These are phyloP conservation scores for Trypanosoma platydactyli DNA, from an alignment of 208 protist species.

Conservation along the genomic window DNA sequence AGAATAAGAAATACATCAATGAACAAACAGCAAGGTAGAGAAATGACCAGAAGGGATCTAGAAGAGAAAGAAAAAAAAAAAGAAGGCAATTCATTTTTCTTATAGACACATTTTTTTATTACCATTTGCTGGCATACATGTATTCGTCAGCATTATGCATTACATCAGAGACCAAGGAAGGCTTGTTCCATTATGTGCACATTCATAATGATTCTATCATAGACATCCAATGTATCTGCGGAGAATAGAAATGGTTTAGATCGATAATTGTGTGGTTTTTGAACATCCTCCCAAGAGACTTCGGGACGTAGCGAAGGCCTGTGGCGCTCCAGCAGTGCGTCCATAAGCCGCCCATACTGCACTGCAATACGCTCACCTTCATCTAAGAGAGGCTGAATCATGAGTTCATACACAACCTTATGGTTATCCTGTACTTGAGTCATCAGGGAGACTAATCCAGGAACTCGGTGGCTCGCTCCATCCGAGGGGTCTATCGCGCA, in stretches of 20 bases:
- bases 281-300: slow-evolving; percentile 9
- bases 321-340: slow-evolving; percentile 15
- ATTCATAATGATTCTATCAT: slow-evolving; percentile 10
- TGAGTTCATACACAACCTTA: slow-evolving; percentile 9
- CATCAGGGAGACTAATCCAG: slow-evolving; percentile 11
- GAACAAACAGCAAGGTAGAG: slow-evolving; percentile 8
- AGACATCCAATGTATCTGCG: slow-evolving; percentile 6
- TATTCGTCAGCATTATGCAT: neutral
- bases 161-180: slow-evolving; percentile 4
- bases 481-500: neutral
- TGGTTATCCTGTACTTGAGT: slow-evolving; percentile 12
- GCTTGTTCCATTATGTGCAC: slow-evolving; percentile 14
- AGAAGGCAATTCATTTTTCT: slow-evolving; percentile 16
- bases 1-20: slow-evolving; percentile 17
- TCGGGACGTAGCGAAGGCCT: slow-evolving; percentile 5
- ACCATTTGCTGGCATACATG: neutral
- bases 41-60: neutral
- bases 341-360: slow-evolving; percentile 20
- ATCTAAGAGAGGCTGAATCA: slow-evolving; percentile 15
- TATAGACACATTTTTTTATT: slow-evolving; percentile 9
- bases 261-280: neutral
- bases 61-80: slow-evolving; percentile 17
- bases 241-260: neutral
- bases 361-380: slow-evolving; percentile 13
- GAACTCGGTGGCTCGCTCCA: neutral